Conservation (phyloP, 2,329 filamentous ascomycete genomes). For the Alternaria brassicae region DNA sequence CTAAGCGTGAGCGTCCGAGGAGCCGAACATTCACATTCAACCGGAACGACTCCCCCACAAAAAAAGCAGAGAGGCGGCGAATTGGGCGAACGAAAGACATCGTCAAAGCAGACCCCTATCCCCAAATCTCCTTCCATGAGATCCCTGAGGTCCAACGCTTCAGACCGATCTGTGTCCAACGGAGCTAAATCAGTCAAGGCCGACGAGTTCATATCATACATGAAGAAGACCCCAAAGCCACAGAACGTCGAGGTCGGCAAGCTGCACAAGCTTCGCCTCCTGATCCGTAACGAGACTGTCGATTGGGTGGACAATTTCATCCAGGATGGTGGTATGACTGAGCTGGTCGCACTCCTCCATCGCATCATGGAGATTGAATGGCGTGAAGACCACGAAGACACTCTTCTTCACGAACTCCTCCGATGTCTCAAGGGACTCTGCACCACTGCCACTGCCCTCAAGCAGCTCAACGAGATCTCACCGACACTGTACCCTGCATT, state of each 20-base stretch:
- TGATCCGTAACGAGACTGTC: constrained; percentile 93
- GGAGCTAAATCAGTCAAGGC: constrained; percentile 78
- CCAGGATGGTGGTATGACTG: constrained; percentile 85
- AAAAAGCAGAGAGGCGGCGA: constrained; percentile 76
- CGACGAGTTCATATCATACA: constrained; percentile 83
- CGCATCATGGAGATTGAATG: constrained; percentile 96
- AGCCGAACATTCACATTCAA: constrained; percentile 82
- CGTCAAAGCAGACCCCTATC: constrained; percentile 74
- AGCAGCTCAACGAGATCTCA: constrained; percentile 81
- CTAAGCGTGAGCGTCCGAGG: constrained; percentile 61
- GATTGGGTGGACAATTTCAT: constrained; percentile 95
- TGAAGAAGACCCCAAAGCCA: constrained; percentile 81
- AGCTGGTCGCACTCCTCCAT: constrained; percentile 84
- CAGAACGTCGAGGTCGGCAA: constrained; percentile 91
- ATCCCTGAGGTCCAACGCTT: constrained; percentile 62
- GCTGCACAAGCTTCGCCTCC: constrained; percentile 86
- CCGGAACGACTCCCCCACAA: constrained; percentile 74
- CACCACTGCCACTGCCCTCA: constrained; percentile 85
- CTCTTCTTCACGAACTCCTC: constrained; percentile 87
- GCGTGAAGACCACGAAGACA: constrained; percentile 97
- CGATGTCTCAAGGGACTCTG: constrained; percentile 93
- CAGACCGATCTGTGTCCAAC: constrained; percentile 68
- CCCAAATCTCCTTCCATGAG: constrained; percentile 68
- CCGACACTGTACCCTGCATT: constrained; percentile 83
- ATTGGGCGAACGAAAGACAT: constrained; percentile 57